Base-by-base conservation (phyloP, 352 stramenopile genomes). In the Pythium volutum region DNA sequence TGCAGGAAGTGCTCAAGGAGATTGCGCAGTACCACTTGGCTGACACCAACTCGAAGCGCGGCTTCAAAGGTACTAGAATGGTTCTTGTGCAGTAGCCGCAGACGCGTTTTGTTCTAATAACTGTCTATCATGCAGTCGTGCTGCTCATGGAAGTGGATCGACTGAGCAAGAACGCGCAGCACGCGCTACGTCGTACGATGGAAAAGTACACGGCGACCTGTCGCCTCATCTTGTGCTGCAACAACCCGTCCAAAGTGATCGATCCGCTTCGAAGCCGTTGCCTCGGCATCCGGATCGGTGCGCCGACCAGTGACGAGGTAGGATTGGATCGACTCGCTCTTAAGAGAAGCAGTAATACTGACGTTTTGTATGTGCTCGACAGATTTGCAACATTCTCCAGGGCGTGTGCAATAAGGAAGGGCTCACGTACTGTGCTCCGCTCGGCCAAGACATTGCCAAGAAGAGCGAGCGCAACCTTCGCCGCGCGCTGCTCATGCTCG, bases 1-100 rank as follows among this genome's bases (percentile, higher is more conserved):
- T 99, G 42, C 97, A 99, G 74, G 96, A 99, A 70, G 94, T 99
- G 53, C 98, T 99, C 66, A 99, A 99, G 76, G 97, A 99, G 80
- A 99, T 99, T 66, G 97, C 98, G 11, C 85, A 98, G 70, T 95
- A 91, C 69, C 81, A 91, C 25, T 57, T 92, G 36, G 73, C 90
- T 0, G 86, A 95, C 60, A 67, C 77, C n/a, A 88, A 90, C 47
- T 81, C 86, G 10, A 79, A 77, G 31, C 80, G 81, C 43, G 70
- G 75, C 8, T 95, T 93, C 62, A 94, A 94, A 64, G 71, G 74
- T 75, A 23, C n/a, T n/a, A n/a, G n/a, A n/a, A n/a, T n/a, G n/a
- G n/a, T n/a, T n/a, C n/a, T n/a, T n/a, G n/a, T n/a, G n/a, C n/a
- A n/a, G n/a, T n/a, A n/a, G n/a, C n/a, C n/a, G n/a, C n/a, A n/a